Evolutionary conservation across 1,139 yeast genomes (phyloP), one percentile per base, ranked within the genome.

Genomic region (Debaryomyces robertsiae): DNA sequence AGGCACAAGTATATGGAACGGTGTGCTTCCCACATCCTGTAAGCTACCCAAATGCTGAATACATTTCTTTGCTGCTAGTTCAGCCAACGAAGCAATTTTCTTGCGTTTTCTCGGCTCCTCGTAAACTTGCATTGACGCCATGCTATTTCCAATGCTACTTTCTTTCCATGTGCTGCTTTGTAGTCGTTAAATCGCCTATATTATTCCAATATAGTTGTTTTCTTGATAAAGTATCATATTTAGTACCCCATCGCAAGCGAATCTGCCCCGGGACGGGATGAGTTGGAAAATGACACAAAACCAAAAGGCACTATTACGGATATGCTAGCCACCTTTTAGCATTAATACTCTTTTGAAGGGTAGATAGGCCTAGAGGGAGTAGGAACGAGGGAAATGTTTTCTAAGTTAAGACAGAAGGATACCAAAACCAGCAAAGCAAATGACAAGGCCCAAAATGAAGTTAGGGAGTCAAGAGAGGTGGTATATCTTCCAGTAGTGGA

Each of bases 401-500:
- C 31, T 11, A 39, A 30, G 30, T 27, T 41, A 18, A 37, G 27
- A 36, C 17, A 32, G 10, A 42, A 41, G 29, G 44, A 32, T 11
- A 15, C 35, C 9, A 37, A 32, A 17, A 15, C 34, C 6, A 27
- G 11, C 9, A 22, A 30, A 17, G 14, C 28, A 25, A 11, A 6
- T 10, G 28, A 15, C 6, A 13, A 29, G 11, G 3, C 30, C 18
- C 19, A 30, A 18, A 30, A 16, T 28, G 41, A 44, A 22, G 39
- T 37, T 11, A 37, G 38, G 39, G 49, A 47, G 31, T 44, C 43
- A 42, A 30, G 53, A 23, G 52, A 51, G 39, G 47, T 46, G 19
- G 61, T 58, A 3, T 58, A 53, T 41, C 45, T 61, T 6, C 93
- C 94, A 2, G 83, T 85, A 52, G 66, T 63, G 7, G 52, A 52